Percentiles rank a stretch among this genome's conserved stretches.
Conservation (phyloP, 208 protist species). For the Crithidia mellificae region DNA sequence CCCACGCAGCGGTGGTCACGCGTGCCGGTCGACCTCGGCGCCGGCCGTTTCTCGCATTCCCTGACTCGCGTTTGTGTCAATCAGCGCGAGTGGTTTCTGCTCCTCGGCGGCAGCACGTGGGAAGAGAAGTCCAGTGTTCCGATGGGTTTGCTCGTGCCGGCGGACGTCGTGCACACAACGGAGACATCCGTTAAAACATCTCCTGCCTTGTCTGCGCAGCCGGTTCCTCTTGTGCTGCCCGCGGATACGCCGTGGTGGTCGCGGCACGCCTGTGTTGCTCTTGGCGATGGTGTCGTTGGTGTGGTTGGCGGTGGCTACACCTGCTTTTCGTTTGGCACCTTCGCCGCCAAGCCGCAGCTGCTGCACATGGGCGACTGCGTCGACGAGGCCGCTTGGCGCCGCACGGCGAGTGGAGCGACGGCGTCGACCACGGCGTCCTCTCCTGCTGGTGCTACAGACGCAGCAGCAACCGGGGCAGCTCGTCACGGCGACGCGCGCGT, state of each 20-base stretch:
- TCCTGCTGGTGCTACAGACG: no score
- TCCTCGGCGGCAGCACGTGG: constrained; percentile 66
- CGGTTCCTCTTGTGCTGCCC: constrained; percentile 33
- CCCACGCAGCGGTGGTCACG: constrained; percentile 16
- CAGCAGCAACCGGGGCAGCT: no score
- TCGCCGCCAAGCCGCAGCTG: constrained; percentile 57
- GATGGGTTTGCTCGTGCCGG: constrained; percentile 12
- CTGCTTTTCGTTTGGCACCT: constrained; percentile 91
- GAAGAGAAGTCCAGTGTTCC: constrained; percentile 28
- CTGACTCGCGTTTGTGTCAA: constrained; percentile 47
- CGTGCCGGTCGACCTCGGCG: constrained; percentile 12
- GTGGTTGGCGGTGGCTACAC: constrained; percentile 85
- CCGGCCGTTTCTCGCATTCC: constrained; percentile 67
- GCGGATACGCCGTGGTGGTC: constrained; percentile 54
- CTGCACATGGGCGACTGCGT: constrained; percentile 43
- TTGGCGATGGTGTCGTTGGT: constrained; percentile 61
- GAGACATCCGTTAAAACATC: no score
- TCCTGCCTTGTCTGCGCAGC: background rate
- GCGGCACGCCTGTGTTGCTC: constrained; percentile 58
- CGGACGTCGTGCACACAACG: background rate
- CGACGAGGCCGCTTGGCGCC: constrained; percentile 16
- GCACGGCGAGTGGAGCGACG: background rate
- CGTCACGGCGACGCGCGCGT: no score
- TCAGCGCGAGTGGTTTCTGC: constrained; percentile 37
- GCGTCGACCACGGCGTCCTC: background rate